A percentile compares a stretch with the other conserved stretches of the same genome.
Evolutionary conservation across 2,329 filamentous ascomycete species (phyloP).

Genomic region (Ascochyta fabae): DNA sequence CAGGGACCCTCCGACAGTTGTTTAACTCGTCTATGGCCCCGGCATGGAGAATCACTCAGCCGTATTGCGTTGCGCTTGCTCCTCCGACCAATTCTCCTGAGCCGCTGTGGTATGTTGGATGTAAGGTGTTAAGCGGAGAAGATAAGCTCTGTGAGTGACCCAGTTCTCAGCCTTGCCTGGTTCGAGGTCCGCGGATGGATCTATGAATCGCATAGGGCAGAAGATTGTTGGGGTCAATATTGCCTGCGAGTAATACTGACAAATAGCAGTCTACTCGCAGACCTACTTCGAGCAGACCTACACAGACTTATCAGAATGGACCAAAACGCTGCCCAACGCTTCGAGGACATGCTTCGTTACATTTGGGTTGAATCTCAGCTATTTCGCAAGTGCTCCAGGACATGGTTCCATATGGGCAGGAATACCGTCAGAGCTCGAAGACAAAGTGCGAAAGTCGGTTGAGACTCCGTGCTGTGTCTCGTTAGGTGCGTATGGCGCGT

Average conservation of each 20-base stretch:
- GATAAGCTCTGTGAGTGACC: slow-evolving; percentile 45
- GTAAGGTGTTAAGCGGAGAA: slow-evolving; percentile 40
- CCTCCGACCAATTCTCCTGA: slow-evolving; percentile 36
- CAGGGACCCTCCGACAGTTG: slow-evolving; percentile 42
- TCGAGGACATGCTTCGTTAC: slow-evolving; percentile 41
- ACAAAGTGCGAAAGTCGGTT: slow-evolving; percentile 43
- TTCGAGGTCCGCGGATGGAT: slow-evolving; percentile 4
- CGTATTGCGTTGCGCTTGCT: slow-evolving; percentile 44
- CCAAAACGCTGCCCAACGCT: slow-evolving; percentile 35
- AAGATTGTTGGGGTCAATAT: too few relatives aligned
- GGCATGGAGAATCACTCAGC: slow-evolving; percentile 41
- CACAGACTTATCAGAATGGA: slow-evolving; percentile 39
- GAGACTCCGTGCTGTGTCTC: slow-evolving; percentile 41
- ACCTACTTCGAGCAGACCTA: slow-evolving; percentile 41
- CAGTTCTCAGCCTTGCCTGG: slow-evolving; percentile 4
- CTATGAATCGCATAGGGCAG: slow-evolving; percentile 3
- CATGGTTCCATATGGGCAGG: slow-evolving; percentile 44
- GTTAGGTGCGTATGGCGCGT: slow-evolving; percentile 40
- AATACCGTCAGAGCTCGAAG: slow-evolving; percentile 40
- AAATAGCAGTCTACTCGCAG: slow-evolving; percentile 39
- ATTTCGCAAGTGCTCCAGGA: slow-evolving; percentile 42
- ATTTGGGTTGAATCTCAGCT: slow-evolving; percentile 40
- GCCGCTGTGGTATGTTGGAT: slow-evolving; percentile 45
- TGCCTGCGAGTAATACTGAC: slow-evolving; percentile 18
- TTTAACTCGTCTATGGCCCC: slow-evolving; percentile 43